Conservation (phyloP, 2,329 filamentous ascomycete genomes). For the Pseudogymnoascus sp. region DNA sequence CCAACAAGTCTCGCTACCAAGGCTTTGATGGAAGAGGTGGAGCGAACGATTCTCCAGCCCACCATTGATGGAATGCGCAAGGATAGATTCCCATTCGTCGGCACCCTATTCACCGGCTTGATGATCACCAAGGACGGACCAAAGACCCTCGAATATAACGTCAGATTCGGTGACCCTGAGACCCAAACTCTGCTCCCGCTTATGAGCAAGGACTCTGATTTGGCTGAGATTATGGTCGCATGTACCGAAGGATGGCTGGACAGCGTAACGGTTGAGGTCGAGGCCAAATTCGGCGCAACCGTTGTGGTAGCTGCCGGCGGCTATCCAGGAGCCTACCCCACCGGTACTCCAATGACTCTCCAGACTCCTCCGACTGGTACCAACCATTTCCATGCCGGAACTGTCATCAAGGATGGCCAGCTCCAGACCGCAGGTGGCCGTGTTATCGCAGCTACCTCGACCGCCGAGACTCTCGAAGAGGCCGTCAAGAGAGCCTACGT, state of each 20-base stretch:
- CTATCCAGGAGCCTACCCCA: slow-evolving; percentile 79
- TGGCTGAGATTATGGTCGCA: slow-evolving; percentile 82
- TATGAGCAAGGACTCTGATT: slow-evolving; percentile 67
- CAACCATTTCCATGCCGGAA: slow-evolving; percentile 91
- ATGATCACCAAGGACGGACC: slow-evolving; percentile 82
- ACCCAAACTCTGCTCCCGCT: slow-evolving; percentile 79
- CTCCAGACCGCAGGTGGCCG: slow-evolving; percentile 77
- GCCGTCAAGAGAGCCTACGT: slow-evolving; percentile 85
- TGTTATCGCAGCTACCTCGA: slow-evolving; percentile 87
- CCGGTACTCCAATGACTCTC: slow-evolving; percentile 58
- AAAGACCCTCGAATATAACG: slow-evolving; percentile 86
- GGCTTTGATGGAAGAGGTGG: slow-evolving; percentile 68
- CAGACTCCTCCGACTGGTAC: slow-evolving; percentile 37
- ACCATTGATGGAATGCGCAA: slow-evolving; percentile 82
- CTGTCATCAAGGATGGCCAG: slow-evolving; percentile 52
- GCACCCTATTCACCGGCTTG: slow-evolving; percentile 79
- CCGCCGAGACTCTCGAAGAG: slow-evolving; percentile 64
- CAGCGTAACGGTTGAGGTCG: slow-evolving; percentile 58
- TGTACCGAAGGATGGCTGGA: slow-evolving; percentile 70
- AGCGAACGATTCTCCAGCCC: slow-evolving; percentile 76
- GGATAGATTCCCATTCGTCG: slow-evolving; percentile 66
- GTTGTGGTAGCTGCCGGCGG: slow-evolving; percentile 91
- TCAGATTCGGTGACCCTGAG: slow-evolving; percentile 86
- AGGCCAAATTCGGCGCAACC: slow-evolving; percentile 69
- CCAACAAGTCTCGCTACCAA: slow-evolving; percentile 71